Conservation (phyloP, 768 basidiomycete genomes). For the Chalciporus chontae region DNA sequence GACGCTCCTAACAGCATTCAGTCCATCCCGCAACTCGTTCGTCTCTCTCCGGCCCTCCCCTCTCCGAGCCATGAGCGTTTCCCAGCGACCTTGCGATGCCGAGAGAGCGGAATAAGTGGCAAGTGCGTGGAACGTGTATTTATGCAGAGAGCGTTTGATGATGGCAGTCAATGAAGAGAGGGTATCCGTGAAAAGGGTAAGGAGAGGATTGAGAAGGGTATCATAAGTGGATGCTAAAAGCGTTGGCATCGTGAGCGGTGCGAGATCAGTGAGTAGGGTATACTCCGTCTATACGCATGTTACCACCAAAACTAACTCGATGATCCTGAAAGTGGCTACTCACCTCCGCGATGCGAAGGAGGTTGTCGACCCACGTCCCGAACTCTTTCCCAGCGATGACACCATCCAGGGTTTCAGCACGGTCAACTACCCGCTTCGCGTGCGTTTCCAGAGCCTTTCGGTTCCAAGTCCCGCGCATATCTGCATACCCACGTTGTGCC, state of each 20-base stretch:
- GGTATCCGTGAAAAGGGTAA: constrained; percentile 62
- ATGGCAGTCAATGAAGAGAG: constrained; percentile 59
- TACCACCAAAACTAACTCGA: neutral
- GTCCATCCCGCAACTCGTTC: constrained; percentile 71
- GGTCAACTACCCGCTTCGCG: constrained; percentile 64
- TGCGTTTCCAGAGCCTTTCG: constrained; percentile 71
- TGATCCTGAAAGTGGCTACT: constrained; percentile 10
- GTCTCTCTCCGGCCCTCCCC: constrained; percentile 42
- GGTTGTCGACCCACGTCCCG: constrained; percentile 62
- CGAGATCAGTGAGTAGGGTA: constrained; percentile 57
- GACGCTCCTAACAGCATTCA: constrained; percentile 59
- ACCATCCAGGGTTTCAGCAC: constrained; percentile 66
- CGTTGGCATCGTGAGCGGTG: constrained; percentile 50
- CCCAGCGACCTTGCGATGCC: constrained; percentile 60
- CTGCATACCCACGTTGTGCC: constrained; percentile 78
- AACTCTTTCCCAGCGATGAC: constrained; percentile 68
- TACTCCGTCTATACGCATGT: constrained; percentile 56
- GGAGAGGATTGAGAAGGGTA: constrained; percentile 60
- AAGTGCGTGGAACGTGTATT: constrained; percentile 77
- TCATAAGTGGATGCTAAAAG: constrained; percentile 57
- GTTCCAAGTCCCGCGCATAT: constrained; percentile 81
- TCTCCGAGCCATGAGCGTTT: constrained; percentile 54
- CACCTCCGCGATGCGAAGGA: constrained; percentile 68
- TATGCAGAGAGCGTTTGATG: constrained; percentile 74
- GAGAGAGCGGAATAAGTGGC: constrained; percentile 62